Percentiles rank a stretch among this genome's conserved stretches.
Evolutionary conservation across 2,329 filamentous ascomycete species (phyloP).

Genomic region (Fusarium clavum): DNA sequence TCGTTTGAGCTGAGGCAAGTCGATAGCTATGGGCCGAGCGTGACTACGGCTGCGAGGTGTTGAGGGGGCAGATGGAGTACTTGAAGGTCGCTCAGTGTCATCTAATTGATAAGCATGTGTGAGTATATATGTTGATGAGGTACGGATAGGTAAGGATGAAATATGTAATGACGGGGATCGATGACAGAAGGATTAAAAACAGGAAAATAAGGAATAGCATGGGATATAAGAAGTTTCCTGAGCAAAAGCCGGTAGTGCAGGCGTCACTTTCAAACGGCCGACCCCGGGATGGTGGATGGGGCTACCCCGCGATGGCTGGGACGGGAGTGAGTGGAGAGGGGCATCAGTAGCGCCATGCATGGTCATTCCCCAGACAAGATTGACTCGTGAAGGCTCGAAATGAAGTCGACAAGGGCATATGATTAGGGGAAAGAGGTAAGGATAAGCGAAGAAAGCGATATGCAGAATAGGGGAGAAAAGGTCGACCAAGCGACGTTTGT

Average conservation of each 20-base stretch:
- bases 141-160: neutral
- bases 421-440: slow-evolving; percentile 14
- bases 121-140: slow-evolving; percentile 9
- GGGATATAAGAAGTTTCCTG: slow-evolving; percentile 30
- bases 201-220: slow-evolving; percentile 34
- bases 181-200: slow-evolving; percentile 33
- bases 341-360: slow-evolving; percentile 24
- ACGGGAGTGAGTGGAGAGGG: slow-evolving; percentile 37
- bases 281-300: slow-evolving; percentile 39
- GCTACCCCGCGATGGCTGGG: slow-evolving; percentile 44
- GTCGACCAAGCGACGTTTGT: neutral
- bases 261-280: slow-evolving; percentile 41
- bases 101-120: slow-evolving; percentile 33
- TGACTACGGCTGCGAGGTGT: slow-evolving; percentile 38
- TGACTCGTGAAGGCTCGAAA: slow-evolving; percentile 20
- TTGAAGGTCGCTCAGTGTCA: slow-evolving; percentile 28
- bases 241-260: slow-evolving; percentile 27
- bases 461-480: neutral
- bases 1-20: slow-evolving; percentile 58
- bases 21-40: slow-evolving; percentile 66
- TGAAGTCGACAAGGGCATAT: slow-evolving; percentile 17
- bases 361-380: slow-evolving; percentile 14
- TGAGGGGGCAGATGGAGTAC: slow-evolving; percentile 38
- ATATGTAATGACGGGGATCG: slow-evolving; percentile 10
- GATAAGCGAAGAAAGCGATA: slow-evolving; percentile 4